phyloP scores from a whole-genome alignment of 805 yeast genomes.

The Teunomyces panamensis region DNA sequence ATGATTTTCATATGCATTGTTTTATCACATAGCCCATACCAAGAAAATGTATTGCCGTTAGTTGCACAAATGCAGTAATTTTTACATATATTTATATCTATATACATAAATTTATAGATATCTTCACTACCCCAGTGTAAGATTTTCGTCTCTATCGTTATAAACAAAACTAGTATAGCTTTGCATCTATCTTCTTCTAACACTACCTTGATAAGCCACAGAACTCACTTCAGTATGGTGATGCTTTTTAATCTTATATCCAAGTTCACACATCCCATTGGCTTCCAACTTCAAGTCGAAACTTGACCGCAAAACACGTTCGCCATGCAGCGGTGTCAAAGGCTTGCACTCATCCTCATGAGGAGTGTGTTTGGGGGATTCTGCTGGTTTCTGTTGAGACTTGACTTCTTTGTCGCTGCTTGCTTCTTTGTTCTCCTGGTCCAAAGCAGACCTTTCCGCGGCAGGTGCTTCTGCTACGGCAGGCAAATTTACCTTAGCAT shows the following conservation, averaged over 20 bases:
- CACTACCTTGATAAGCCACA: conserved; percentile 26
- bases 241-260: conserved; percentile 41
- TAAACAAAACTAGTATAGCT: not conserved
- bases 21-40: not conserved
- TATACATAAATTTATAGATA: not conserved
- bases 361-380: not conserved
- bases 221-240: conserved; percentile 40
- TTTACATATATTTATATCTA: no score
- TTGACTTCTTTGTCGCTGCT: not conserved
- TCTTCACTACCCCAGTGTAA: not conserved
- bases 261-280: conserved; percentile 39
- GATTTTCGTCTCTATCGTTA: conserved; percentile 2
- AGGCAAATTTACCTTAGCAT: conserved; percentile 4
- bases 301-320: conserved; percentile 6
- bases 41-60: not conserved
- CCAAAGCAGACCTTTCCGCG: conserved; percentile 3
- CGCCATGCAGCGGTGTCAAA: not conserved
- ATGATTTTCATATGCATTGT: not conserved
- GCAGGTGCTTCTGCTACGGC: conserved; percentile 3
- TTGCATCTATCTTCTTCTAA: conserved; percentile 9
- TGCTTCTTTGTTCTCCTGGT: conserved; percentile 1
- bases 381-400: not conserved
- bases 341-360: not conserved
- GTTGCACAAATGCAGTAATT: not conserved
- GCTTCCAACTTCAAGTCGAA: conserved; percentile 19